A percentile compares a stretch with the other conserved stretches of the same genome.
phyloP scores from a whole-genome alignment of 2,329 filamentous ascomycete genomes.

The Monilinia aucupariae region DNA sequence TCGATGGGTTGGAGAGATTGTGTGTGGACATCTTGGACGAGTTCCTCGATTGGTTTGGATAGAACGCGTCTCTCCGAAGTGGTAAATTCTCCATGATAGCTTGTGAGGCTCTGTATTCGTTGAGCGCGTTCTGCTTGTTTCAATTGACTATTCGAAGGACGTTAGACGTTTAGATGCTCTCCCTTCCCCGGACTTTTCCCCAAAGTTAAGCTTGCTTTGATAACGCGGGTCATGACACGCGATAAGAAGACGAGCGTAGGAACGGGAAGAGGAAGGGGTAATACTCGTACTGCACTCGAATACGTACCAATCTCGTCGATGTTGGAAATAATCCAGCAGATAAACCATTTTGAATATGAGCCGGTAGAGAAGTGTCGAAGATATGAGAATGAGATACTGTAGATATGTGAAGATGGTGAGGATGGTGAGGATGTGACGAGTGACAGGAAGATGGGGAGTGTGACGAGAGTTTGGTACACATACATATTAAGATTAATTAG shows the following conservation, averaged over 20 bases:
- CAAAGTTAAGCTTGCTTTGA: background rate
- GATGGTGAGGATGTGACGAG: background rate
- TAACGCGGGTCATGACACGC: constrained; percentile 7
- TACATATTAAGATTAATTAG: too few species aligned
- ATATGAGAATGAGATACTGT: too few species aligned
- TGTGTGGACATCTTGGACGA: constrained; percentile 74
- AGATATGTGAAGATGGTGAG: constrained; percentile 1
- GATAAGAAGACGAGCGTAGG: background rate
- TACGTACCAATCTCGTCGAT: constrained; percentile 34
- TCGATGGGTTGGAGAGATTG: constrained; percentile 59
- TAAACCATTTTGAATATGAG: constrained; percentile 31
- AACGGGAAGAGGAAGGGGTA: background rate
- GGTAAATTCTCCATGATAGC: constrained; percentile 63
- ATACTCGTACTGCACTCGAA: too few species aligned
- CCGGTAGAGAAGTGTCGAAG: background rate
- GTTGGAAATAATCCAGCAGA: constrained; percentile 34
- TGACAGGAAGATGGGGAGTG: background rate
- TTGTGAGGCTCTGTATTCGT: constrained; percentile 61
- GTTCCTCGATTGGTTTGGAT: constrained; percentile 65
- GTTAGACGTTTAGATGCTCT: constrained; percentile 30
- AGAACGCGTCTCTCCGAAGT: constrained; percentile 61
- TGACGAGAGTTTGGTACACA: background rate
- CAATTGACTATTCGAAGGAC: constrained; percentile 53
- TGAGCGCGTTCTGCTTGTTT: constrained; percentile 72
- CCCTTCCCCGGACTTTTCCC: background rate